Conservation (phyloP, 2,329 filamentous ascomycete species). For the Talaromyces sp. region DNA sequence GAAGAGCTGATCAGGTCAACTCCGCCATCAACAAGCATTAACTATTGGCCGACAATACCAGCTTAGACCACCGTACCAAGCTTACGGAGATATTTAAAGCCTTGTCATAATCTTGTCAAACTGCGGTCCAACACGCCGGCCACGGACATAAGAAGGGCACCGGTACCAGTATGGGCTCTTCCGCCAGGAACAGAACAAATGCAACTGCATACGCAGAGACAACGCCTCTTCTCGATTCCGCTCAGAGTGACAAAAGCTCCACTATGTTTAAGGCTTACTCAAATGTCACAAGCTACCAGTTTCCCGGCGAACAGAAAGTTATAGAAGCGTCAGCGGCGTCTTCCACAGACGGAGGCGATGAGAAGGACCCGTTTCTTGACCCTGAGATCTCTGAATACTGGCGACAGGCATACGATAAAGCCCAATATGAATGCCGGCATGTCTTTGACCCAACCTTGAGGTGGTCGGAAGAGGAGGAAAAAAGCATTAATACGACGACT, state of each 20-base stretch:
- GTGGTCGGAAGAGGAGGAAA: constrained; percentile 27
- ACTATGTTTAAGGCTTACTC: not conserved
- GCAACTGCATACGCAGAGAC: not conserved
- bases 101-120: not conserved
- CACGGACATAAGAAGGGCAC: not conserved
- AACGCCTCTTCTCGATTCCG: not conserved
- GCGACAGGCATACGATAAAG: constrained; percentile 49
- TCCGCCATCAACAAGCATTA: not conserved
- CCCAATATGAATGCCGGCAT: constrained; percentile 42
- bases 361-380: constrained; percentile 42
- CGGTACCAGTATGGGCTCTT: not conserved
- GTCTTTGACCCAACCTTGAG: constrained; percentile 33
- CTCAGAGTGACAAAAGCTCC: not conserved
- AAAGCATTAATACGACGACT: constrained; percentile 4
- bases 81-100: not conserved
- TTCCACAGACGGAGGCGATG: not conserved
- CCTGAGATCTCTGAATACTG: constrained; percentile 50
- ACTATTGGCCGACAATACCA: not conserved
- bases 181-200: not conserved
- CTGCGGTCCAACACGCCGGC: not conserved
- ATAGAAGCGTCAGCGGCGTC: not conserved
- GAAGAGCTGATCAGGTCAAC: not conserved
- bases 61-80: not conserved
- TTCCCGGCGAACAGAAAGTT: not conserved
- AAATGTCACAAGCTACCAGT: not conserved